Evolutionary conservation across 2,329 filamentous ascomycete genomes (phyloP).

Genomic region (Calcarisporium arbuscula): DNA sequence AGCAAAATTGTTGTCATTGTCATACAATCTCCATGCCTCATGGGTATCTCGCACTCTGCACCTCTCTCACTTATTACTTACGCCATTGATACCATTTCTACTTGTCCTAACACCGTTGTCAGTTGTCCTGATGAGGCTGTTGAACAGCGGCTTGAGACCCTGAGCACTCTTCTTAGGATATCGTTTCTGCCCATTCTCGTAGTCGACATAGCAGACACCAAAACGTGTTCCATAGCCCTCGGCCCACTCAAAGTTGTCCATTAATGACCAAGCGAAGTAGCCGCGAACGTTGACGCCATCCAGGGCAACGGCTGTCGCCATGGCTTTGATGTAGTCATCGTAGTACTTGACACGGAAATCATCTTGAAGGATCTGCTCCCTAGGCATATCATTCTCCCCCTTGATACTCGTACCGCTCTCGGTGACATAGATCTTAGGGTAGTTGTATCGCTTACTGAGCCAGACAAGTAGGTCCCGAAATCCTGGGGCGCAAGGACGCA

Average conservation of each 20-base stretch:
- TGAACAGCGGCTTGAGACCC: slow-evolving; percentile 65
- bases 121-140: slow-evolving; percentile 62
- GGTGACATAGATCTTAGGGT: slow-evolving; percentile 77
- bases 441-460: slow-evolving; percentile 69
- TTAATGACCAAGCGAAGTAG: slow-evolving; percentile 81
- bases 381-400: slow-evolving; percentile 69
- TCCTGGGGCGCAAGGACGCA: slow-evolving; percentile 67
- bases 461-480: slow-evolving; percentile 73
- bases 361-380: slow-evolving; percentile 69
- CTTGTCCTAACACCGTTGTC: slow-evolving; percentile 32
- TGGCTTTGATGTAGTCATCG: slow-evolving; percentile 66
- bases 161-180: slow-evolving; percentile 79
- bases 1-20: no score
- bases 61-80: no score
- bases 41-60: no score
- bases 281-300: slow-evolving; percentile 75
- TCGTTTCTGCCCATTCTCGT: slow-evolving; percentile 70
- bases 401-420: slow-evolving; percentile 84
- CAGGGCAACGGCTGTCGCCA: slow-evolving; percentile 63
- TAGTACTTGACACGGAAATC: slow-evolving; percentile 80
- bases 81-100: background rate
- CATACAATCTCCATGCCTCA: no score
- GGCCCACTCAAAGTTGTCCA: slow-evolving; percentile 93
- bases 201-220: slow-evolving; percentile 79
- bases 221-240: slow-evolving; percentile 85